A percentile compares a stretch with the other conserved stretches of the same genome.
Evolutionary conservation across 345 rosid species (phyloP).

Genomic region (Gossypium ekmanianum): DNA sequence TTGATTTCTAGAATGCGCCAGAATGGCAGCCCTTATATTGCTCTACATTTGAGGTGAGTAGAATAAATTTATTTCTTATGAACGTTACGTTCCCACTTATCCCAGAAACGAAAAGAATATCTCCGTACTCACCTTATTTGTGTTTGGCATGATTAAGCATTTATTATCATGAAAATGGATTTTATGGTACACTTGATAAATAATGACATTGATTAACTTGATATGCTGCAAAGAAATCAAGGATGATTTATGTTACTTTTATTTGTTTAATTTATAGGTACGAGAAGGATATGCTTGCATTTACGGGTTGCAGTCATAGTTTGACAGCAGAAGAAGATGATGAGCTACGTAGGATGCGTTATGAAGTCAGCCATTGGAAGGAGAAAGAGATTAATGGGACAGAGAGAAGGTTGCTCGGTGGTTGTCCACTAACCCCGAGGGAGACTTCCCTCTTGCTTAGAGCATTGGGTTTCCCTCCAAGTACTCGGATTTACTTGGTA

Average conservation of each 20-base stretch:
- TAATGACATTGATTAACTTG: not conserved
- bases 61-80: not conserved
- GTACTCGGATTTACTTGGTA: conserved; percentile 80
- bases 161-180: not conserved
- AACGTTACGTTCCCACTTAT: not conserved
- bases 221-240: not conserved
- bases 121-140: not conserved
- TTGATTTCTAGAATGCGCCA: conserved; percentile 78
- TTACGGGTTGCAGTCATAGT: conserved; percentile 92
- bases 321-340: conserved; percentile 80
- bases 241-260: not conserved
- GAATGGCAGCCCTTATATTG: conserved; percentile 75
- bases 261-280: conserved; percentile 43
- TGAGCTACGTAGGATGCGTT: conserved; percentile 71
- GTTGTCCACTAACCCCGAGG: conserved; percentile 91
- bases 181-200: not conserved
- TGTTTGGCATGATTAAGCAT: not conserved
- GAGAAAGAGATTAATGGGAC: conserved; percentile 46
- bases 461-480: conserved; percentile 70
- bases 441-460: conserved; percentile 85
- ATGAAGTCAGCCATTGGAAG: conserved; percentile 44
- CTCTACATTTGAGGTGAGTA: conserved; percentile 87
- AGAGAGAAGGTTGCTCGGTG: conserved; percentile 83
- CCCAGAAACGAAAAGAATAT: not conserved
- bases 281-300: conserved; percentile 98